Evolutionary conservation across 2,329 filamentous ascomycete species (phyloP).

Genomic region (Arthrobotrys sphaeroides): DNA sequence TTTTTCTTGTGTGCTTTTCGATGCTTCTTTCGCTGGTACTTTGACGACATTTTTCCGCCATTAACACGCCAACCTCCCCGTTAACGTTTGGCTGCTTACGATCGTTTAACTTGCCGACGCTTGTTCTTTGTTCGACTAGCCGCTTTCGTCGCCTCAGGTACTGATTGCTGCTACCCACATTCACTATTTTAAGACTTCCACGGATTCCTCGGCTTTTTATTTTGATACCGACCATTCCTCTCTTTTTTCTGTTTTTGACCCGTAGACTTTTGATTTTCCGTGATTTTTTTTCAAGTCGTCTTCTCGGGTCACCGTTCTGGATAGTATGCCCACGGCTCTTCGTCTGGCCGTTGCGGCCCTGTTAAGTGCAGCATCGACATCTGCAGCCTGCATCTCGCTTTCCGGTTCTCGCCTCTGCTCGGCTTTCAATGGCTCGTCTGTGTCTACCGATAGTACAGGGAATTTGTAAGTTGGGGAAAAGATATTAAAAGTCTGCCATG

Average conservation of each 20-base stretch:
- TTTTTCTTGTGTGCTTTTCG: conserved; percentile 10
- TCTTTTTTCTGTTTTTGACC: not conserved
- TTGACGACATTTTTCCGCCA: conserved; percentile 40
- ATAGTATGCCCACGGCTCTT: conserved; percentile 50
- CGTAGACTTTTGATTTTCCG: not conserved
- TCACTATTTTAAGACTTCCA: conserved; percentile 30
- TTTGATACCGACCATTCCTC: not conserved
- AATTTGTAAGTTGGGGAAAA: conserved; percentile 57
- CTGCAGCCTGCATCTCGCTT: conserved; percentile 60
- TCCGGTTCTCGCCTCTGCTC: conserved; percentile 60
- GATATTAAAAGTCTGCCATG: not conserved
- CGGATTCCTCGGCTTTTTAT: not conserved
- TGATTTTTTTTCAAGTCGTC: conserved; percentile 2
- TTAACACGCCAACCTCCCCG: conserved; percentile 15
- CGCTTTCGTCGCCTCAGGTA: conserved; percentile 2
- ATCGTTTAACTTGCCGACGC: conserved; percentile 42
- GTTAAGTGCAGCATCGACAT: conserved; percentile 43
- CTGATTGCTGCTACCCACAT: no score
- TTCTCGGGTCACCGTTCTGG: not conserved
- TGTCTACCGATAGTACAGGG: conserved; percentile 60
- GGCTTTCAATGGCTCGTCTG: conserved; percentile 61
- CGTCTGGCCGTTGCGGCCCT: conserved; percentile 49
- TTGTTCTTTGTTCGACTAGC: conserved; percentile 22
- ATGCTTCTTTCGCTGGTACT: conserved; percentile 44
- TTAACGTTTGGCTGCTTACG: conserved; percentile 21